Evolutionary conservation across 2,329 filamentous ascomycete genomes (phyloP), one percentile per base, ranked within the genome.

Genomic region (Cephalotrichum gorgonifer): DNA sequence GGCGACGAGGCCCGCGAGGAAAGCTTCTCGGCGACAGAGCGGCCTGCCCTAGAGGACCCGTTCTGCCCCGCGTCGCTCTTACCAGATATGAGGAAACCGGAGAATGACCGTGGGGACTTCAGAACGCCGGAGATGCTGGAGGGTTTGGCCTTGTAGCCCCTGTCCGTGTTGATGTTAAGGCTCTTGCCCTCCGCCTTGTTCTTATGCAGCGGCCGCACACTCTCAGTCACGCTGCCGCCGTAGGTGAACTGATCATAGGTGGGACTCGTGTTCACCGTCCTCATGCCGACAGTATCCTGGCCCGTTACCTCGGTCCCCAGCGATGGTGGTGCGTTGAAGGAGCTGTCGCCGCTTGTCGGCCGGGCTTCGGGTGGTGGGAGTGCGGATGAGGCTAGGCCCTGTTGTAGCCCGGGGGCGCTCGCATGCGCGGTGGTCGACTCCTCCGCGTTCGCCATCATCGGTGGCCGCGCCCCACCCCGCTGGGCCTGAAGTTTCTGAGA

Each of bases 401-500:
- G 35, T 22, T 20, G 35, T 20, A 5, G 39, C 12, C 27, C 48
- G 15, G 51, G 30, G 8, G 46, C 39, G 26, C 44, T 27, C 5
- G 38, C 33, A n/a, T 27, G 46, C 44, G 22, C 44, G 43, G 44
- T 23, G 33, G 33, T 9, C 26, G 50, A 23, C 48, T 54, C 39
- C 44, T 49, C 15, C 35, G 51, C 43, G 44, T 51, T 25, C 35
- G 53, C 4, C 42, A 48, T 25, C 49, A 47, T 3, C 28, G 47
- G 12, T 26, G 44, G n/a, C 43, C 47, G n/a, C 45, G 47, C n/a
- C 38, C 44, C 49, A 26, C 41, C 41, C 6, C 44, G 60, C 66
- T 97, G 93, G 49, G 89, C 89, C 67, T 97, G 91, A 46, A 97
- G 73, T 63, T 88, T 85, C 64, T 95, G 89, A 23, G 91, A 95